Base-by-base conservation (phyloP, 768 basidiomycete genomes). In the Filobasidium floriforme region DNA sequence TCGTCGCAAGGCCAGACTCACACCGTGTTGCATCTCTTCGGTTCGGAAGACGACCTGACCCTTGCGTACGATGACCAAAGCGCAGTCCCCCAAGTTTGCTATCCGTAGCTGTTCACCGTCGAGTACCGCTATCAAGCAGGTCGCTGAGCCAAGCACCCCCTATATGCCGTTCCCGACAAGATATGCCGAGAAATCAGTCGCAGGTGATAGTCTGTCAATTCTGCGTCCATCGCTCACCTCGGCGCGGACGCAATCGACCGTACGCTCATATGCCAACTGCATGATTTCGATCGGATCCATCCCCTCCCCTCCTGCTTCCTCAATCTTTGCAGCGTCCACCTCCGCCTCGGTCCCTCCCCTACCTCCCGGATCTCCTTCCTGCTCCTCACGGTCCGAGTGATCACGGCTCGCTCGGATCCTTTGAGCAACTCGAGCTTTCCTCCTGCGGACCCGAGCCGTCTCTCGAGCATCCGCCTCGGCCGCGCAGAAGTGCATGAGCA, bases 21-120 rank as follows among this genome's bases (percentile, higher is more conserved):
- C 85, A 15, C 82, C 84, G 84, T 90, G 92, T 85, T 92, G 92
- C 89, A 94, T 93, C 78, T 96, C 93, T 51, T 89, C 85, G 59
- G 87, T 89, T 40, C 92, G 83, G 87, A 91, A 96, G 1, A 86
- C 84, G 52, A 96, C 86, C 62, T 85, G 82, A 7, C 84, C 87
- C 12, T 77, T 71, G 1, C 92, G 85, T 22, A 97, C 85, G 24
- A 96, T 82, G 83, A 90, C 88, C 26, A 87, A 87, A 84, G 88
- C 88, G 75, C 90, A 77, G 62, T 76, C 76, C 18, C 78, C 78
- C 1, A 79, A 65, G 62, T 77, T 79, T 51, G 76, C 78, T 11
- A 79, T 70, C 14, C 68, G 69, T 19, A 76, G 68, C 14, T 75
- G 67, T 54, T 75, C 72, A 57, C 76, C 71, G 55, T 76, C 70